These are phyloP conservation scores for Neurospora cerealis DNA, from an alignment of 495 filamentous ascomycete species.

Conservation along the genomic window DNA sequence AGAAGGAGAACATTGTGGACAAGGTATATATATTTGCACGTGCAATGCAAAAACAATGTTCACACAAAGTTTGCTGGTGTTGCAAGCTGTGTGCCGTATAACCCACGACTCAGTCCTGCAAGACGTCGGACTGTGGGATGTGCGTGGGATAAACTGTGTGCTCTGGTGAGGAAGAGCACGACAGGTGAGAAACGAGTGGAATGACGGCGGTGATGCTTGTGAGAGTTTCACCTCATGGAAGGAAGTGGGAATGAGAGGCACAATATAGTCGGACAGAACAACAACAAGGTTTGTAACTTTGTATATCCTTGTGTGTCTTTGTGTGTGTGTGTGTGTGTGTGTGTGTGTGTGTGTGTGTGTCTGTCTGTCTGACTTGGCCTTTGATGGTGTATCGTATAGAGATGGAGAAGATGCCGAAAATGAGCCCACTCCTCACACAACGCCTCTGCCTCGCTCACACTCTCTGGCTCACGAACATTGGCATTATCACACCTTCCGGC, in stretches of 20 bases:
- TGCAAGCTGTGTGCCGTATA: background rate
- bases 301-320: background rate
- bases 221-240: background rate
- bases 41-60: background rate
- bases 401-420: background rate
- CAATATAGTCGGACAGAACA: background rate
- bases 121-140: background rate
- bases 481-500: background rate
- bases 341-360: background rate
- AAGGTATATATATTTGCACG: background rate
- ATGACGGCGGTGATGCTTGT: background rate
- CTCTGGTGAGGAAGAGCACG: background rate
- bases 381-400: background rate
- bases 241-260: background rate
- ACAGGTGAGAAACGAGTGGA: background rate
- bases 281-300: background rate
- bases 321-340: too few species aligned
- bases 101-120: background rate
- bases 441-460: background rate
- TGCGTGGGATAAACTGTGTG: background rate
- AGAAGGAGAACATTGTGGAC: background rate
- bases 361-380: background rate
- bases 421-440: background rate
- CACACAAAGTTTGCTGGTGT: background rate
- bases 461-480: background rate